Conservation (phyloP, 352 stramenopile species). For the Phytopythium ostracodes region DNA sequence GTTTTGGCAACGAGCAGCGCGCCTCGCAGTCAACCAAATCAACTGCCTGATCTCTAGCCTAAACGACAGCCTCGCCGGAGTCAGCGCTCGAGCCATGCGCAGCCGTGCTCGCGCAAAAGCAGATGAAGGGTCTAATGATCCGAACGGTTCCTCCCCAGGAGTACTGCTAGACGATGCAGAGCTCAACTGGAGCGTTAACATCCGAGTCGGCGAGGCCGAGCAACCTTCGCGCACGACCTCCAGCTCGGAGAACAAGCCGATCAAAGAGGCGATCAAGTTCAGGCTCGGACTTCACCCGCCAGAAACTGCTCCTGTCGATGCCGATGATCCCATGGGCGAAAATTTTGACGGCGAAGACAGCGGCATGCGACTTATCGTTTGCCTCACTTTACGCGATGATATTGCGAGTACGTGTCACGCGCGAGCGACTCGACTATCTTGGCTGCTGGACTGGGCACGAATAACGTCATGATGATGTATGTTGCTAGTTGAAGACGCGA, state of each 20-base stretch:
- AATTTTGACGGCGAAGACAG: conserved; percentile 12
- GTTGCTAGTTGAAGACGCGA: conserved; percentile 27
- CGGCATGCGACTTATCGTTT: conserved; percentile 20
- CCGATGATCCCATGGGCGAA: conserved; percentile 7
- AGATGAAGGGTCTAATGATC: neutral
- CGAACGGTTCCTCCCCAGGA: neutral
- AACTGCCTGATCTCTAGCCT: conserved; percentile 17
- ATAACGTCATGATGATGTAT: neutral
- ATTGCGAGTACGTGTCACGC: conserved; percentile 17
- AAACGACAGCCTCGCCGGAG: conserved; percentile 8
- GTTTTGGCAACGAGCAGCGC: conserved; percentile 34
- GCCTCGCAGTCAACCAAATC: conserved; percentile 11
- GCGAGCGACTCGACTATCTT: neutral
- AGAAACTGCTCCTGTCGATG: conserved; percentile 3
- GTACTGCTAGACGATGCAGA: conserved; percentile 22
- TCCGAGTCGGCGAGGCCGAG: conserved; percentile 18
- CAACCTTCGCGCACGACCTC: neutral
- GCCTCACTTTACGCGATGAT: conserved; percentile 32
- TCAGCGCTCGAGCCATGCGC: conserved; percentile 9
- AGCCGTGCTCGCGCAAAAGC: neutral
- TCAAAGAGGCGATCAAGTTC: conserved; percentile 30
- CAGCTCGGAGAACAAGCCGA: neutral
- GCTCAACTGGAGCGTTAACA: conserved; percentile 29
- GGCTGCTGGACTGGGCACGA: neutral
- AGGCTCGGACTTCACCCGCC: conserved; percentile 30